phyloP scores from a whole-genome alignment of 805 yeast species.

The Clavispora santaluciae region DNA sequence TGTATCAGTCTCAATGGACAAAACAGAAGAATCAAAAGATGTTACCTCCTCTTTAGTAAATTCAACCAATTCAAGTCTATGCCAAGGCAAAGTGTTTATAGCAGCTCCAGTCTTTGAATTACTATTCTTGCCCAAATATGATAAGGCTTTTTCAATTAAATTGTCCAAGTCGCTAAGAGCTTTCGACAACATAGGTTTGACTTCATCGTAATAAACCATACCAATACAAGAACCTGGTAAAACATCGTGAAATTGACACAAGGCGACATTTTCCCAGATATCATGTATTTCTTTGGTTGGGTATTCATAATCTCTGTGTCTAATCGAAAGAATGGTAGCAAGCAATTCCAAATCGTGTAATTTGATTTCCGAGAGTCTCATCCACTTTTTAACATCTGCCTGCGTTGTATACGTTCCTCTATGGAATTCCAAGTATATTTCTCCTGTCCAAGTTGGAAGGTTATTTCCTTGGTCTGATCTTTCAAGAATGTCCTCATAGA shows the following conservation, averaged over 20 bases:
- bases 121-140: constrained; percentile 30
- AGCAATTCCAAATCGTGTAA: constrained; percentile 82
- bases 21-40: constrained; percentile 3
- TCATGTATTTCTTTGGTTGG: constrained; percentile 64
- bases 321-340: constrained; percentile 70
- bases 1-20: constrained; percentile 4
- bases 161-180: constrained; percentile 50
- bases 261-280: constrained; percentile 82
- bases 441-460: constrained; percentile 90
- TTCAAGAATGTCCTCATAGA: constrained; percentile 61
- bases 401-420: constrained; percentile 97
- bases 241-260: constrained; percentile 97
- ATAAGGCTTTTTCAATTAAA: constrained; percentile 49
- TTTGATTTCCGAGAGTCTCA: constrained; percentile 70
- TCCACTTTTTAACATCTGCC: constrained; percentile 75
- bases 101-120: constrained; percentile 27
- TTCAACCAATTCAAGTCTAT: constrained; percentile 42
- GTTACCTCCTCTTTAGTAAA: constrained; percentile 19
- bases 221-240: constrained; percentile 95
- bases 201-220: constrained; percentile 80
- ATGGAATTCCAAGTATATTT: constrained; percentile 89
- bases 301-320: constrained; percentile 50
- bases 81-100: constrained; percentile 66
- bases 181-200: constrained; percentile 65
- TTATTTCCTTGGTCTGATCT: constrained; percentile 60